Base-by-base conservation (phyloP, 139 green algal genomes). In the Chlamydomonas urium region DNA sequence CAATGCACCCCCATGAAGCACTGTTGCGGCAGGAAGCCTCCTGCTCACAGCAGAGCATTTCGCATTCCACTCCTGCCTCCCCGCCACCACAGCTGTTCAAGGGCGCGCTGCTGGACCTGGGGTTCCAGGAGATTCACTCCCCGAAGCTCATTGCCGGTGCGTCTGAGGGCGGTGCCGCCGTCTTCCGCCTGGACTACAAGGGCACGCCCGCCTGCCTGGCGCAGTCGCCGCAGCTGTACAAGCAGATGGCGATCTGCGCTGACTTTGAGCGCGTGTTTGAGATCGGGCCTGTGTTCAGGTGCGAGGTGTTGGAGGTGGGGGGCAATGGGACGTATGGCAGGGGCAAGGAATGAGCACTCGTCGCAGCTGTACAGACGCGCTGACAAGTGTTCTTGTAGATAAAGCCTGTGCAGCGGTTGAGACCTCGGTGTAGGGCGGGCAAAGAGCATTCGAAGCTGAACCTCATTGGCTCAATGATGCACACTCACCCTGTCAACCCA, bases 141-240 rank as follows among this genome's bases (percentile, higher is more conserved):
- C 95, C 95, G 32, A 98, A 98, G 65, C 53, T 78, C 60, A 78
- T 78, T 73, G 72, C 50, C 10, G 72, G 72, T 2, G 65, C 71
- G 14, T 69, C 53, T 34, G 67, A 73, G 48, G 67, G 95, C 58
- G 95, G 95, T 60, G 88, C 95, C 23, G 73, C 85, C 24, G 94
- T 98, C 34, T 99, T 99, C 90, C 73, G 66, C n/a, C 79, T 97
- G 32, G 85, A 98, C 65, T 99, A 99, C 89, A 96, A 98, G 88
- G 94, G 92, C 17, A 84, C 69, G 2, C 78, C 85, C 33, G 95
- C 86, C 47, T 99, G 95, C 85, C 83, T 99, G 47, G 95, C 95
- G 45, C 94, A 97, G 80, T 91, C 79, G 1, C 94, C 94, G 48
- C 94, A 98, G 85, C 87, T 98, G 66, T 97, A 97, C 84, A 98